A percentile compares a stretch with the other conserved stretches of the same genome.
Conservation (phyloP, 495 filamentous ascomycete genomes). For the Podospora australis region DNA sequence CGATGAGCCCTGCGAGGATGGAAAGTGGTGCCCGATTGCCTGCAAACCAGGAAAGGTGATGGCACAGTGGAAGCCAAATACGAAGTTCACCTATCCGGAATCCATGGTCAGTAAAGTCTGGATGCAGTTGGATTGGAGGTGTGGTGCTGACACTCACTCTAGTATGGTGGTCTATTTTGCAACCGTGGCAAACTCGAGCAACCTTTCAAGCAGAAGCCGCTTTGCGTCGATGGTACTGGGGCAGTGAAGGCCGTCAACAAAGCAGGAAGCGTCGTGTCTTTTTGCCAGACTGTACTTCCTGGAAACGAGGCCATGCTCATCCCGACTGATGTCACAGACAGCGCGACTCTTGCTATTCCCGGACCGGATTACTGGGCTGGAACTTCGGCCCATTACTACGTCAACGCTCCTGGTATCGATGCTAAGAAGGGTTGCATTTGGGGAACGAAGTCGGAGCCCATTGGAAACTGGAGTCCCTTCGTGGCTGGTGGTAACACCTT, state of each 20-base stretch:
- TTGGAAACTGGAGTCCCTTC: slow-evolving; percentile 77
- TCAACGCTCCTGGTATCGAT: slow-evolving; percentile 66
- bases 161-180: slow-evolving; percentile 77
- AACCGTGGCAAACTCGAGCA: slow-evolving; percentile 62
- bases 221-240: slow-evolving; percentile 68
- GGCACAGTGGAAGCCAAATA: slow-evolving; percentile 72
- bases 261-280: slow-evolving; percentile 53
- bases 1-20: slow-evolving; percentile 62
- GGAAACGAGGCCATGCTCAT: slow-evolving; percentile 90
- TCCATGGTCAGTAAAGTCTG: slow-evolving; percentile 59
- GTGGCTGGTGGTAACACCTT: slow-evolving; percentile 73
- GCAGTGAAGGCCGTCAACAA: slow-evolving; percentile 59
- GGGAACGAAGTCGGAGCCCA: slow-evolving; percentile 56
- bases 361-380: slow-evolving; percentile 62
- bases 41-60: slow-evolving; percentile 71
- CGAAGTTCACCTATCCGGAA: slow-evolving; percentile 58
- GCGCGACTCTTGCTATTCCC: slow-evolving; percentile 62
- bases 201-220: slow-evolving; percentile 61
- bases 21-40: slow-evolving; percentile 71
- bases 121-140: neutral
- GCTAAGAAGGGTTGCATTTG: slow-evolving; percentile 61
- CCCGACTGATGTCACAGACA: slow-evolving; percentile 55
- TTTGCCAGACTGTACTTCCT: slow-evolving; percentile 79
- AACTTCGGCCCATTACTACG: slow-evolving; percentile 73
- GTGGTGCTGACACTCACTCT: slow-evolving; percentile 22